Evolutionary conservation across 371 early-diverging fungal genomes (phyloP).

Genomic region (Mucor mucedo): DNA sequence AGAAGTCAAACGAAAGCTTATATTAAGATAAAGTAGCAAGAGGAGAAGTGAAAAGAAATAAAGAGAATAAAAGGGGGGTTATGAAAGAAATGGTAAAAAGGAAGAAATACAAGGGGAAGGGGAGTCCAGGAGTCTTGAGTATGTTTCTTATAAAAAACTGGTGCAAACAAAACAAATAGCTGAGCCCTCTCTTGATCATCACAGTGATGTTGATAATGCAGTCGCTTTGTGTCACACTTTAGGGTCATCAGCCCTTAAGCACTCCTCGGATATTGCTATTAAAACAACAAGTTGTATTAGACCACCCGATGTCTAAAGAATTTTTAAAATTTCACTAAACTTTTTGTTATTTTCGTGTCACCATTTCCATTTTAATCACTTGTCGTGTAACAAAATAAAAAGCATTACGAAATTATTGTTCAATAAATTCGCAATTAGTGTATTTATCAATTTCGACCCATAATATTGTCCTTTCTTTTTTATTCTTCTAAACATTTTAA

Average conservation of each 20-base stretch:
- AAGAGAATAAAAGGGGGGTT: conserved; percentile 1
- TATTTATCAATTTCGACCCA: too few relatives aligned
- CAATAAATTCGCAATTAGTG: too few relatives aligned
- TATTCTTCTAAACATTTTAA: too few relatives aligned
- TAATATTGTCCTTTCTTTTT: too few relatives aligned
- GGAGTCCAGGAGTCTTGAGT: conserved; percentile 9
- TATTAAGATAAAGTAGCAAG: not conserved
- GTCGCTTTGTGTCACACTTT: not conserved
- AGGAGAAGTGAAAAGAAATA: not conserved
- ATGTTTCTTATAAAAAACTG: conserved; percentile 4
- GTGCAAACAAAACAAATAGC: conserved; percentile 4
- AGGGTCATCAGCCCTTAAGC: not conserved
- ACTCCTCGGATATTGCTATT: too few relatives aligned
- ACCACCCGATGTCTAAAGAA: too few relatives aligned
- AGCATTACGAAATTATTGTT: too few relatives aligned
- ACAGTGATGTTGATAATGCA: not conserved
- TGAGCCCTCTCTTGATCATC: conserved; percentile 14
- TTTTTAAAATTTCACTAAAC: too few relatives aligned
- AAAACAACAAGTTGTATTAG: too few relatives aligned
- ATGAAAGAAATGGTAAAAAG: not conserved
- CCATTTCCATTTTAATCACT: too few relatives aligned
- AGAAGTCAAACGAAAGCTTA: not conserved
- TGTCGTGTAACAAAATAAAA: too few relatives aligned
- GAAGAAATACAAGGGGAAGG: conserved; percentile 6
- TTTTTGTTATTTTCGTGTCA: too few relatives aligned